Evolutionary conservation across 108 stramenopile genomes (phyloP).

Genomic region (Cyclotella kingstonii): DNA sequence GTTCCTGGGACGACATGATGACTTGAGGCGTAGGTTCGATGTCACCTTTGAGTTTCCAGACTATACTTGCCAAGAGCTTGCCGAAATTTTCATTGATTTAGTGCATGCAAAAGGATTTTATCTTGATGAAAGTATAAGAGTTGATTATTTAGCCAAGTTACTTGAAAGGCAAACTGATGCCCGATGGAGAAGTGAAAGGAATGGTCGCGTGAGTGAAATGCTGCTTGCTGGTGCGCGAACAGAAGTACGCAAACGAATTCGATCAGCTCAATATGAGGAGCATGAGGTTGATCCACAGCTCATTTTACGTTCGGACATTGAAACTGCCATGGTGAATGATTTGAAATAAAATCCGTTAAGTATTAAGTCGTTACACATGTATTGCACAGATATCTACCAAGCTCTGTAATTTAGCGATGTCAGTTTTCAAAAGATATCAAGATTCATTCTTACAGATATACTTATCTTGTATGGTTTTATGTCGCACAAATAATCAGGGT

Average conservation of each 20-base stretch:
- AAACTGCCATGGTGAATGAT: slow-evolving; percentile 72
- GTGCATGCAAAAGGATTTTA: slow-evolving; percentile 87
- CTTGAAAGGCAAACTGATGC: slow-evolving; percentile 71
- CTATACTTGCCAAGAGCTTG: slow-evolving; percentile 74
- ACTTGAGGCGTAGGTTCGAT: slow-evolving; percentile 73
- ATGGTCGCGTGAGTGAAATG: slow-evolving; percentile 87
- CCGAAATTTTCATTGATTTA: slow-evolving; percentile 79
- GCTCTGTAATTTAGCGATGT: too few species aligned
- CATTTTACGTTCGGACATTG: slow-evolving; percentile 71
- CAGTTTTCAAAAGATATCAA: too few species aligned
- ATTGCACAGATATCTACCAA: too few species aligned
- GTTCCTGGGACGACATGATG: slow-evolving; percentile 68
- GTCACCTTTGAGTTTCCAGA: slow-evolving; percentile 89
- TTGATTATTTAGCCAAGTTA: slow-evolving; percentile 53
- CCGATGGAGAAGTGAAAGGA: slow-evolving; percentile 79
- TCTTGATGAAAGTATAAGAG: slow-evolving; percentile 58
- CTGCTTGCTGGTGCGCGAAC: slow-evolving; percentile 77
- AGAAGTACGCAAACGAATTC: slow-evolving; percentile 79
- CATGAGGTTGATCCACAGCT: slow-evolving; percentile 85
- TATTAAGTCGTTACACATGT: too few species aligned
- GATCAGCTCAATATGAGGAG: slow-evolving; percentile 74
- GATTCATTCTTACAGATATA: too few species aligned
- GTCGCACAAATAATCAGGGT: too few species aligned
- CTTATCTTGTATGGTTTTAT: too few species aligned
- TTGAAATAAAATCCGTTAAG: slow-evolving; percentile 85